Conservation (phyloP, 805 yeast species). For the Cyberlindnera americana region DNA sequence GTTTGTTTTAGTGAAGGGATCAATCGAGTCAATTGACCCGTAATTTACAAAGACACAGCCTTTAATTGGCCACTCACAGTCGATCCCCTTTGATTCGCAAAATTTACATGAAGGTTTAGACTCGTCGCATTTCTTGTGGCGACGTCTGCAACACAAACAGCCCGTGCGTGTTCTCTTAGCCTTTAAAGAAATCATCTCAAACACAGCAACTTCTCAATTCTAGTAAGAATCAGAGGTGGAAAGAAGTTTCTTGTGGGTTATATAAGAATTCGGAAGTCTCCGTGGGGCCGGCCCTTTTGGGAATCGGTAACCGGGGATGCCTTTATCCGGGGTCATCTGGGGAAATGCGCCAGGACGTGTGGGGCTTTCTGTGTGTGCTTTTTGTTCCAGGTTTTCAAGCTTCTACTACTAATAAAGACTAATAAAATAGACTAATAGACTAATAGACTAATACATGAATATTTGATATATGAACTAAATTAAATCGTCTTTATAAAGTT, state of each 20-base stretch:
- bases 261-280: slow-evolving; percentile 1
- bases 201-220: background rate
- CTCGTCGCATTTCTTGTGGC: slow-evolving; percentile 20
- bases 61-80: slow-evolving; percentile 19
- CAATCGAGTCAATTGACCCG: too few relatives aligned
- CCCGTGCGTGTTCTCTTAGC: slow-evolving; percentile 18
- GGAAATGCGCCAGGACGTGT: background rate
- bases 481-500: too few relatives aligned
- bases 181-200: slow-evolving; percentile 6
- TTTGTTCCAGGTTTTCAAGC: too few relatives aligned
- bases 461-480: too few relatives aligned
- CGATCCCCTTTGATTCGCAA: slow-evolving; percentile 14
- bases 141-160: slow-evolving; percentile 18
- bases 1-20: too few relatives aligned
- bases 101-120: slow-evolving; percentile 15
- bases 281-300: slow-evolving; percentile 7
- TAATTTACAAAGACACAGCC: slow-evolving; percentile 18
- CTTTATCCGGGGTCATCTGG: background rate
- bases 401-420: too few relatives aligned
- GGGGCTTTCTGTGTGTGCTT: too few relatives aligned
- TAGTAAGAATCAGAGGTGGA: too few relatives aligned
- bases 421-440: too few relatives aligned
- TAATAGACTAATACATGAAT: too few relatives aligned
- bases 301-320: slow-evolving; percentile 2
- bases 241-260: too few relatives aligned